Base-by-base conservation (phyloP, 192 early-diverging fungal species). In the Gaertneriomyces sp. region DNA sequence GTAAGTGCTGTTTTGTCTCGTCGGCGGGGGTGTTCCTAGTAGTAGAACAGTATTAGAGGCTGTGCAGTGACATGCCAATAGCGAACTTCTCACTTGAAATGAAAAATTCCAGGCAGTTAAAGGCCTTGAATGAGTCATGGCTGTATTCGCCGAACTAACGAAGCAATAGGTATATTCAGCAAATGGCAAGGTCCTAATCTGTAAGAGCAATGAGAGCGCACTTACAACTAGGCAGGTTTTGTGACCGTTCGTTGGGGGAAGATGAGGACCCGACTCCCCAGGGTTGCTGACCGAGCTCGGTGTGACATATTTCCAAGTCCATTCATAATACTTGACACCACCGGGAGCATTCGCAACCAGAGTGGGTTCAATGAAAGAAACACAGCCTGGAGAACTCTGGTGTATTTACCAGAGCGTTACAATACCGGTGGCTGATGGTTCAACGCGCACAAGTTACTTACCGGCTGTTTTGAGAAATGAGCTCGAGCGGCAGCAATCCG, bases 31-130 rank as follows among this genome's bases (percentile, higher is more conserved):
- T 33, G 25, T 33, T 33, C 25, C 25, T 33, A 33, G 25, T 33
- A 33, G 2, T 33, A 33, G 1, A 33, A 33, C 25, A 20, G 20
- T 56, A 56, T 56, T 59, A 59, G 44, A 43, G 58, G 20, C 8
- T 20, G 42, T n/a, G 11, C 20, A 55, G 14, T 20, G 54, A 33
- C 11, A 20, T 25, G 10, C 17, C 54, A 33, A 17, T 55, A 55
- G n/a, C 54, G 54, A 20, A 55, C 14, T 53, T 5, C 66, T 68
- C 60, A 68, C 66, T 51, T 9, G 66, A 68, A 38, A 68, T 38
- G 41, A 68, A 60, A 16, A 60, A 60, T 20, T 68, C 66, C n/a
- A 68, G 60, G 2, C 46, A 16, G 10, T 42, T 12, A 8, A 68
- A 38, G 7, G 56, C 45, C 7, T 55, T 38, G 14, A 59, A 60